Base-by-base conservation (phyloP, 306 rosid genomes). In the Medicago lupulina region DNA sequence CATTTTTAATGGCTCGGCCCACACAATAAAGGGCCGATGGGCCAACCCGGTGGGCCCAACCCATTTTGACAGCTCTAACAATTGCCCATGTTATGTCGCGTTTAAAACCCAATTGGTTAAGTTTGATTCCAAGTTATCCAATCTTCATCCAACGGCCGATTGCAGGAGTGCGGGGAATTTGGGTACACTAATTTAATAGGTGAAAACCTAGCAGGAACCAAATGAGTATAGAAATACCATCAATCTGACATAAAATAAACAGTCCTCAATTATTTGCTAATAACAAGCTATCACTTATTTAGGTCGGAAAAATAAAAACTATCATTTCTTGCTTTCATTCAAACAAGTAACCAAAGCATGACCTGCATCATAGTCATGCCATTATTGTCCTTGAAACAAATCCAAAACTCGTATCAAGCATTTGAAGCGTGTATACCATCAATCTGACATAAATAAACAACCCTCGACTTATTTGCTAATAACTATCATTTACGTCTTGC, bases 351-450 rank as follows among this genome's bases (percentile, higher is more conserved):
- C 59, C 39, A 68, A 68, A 25, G 60, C n/a, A 23, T n/a, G 74
- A 9, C 23, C 59, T 47, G 47, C 43, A 47, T 69, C 60, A 25
- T 50, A 28, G 16, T 50, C 46, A 16, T n/a, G 62, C 19, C 62
- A 67, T 66, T 46, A 68, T 25, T 23, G 39, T 21, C 40, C 40
- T 44, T 3, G 57, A 44, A 44, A 67, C 57, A 67, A 67, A 67
- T 85, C 87, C 49, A 93, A 91, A 46, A 25, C 59, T 12, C 16
- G 9, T 68, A 46, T 46, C n/a, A 46, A 23, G 59, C 43, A 68
- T 14, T 47, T 46, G 59, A 47, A 25, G 21, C 31, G 14, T 46
- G 58, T 8, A 46, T 68, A 46, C 8, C 74, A 49, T 70, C 61
- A 6, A 49, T 15, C 28, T 49, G 25, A n/a, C 74, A 49, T 69